phyloP scores from a whole-genome alignment of 2,329 filamentous ascomycete species.

The Apiospora malaysiana region DNA sequence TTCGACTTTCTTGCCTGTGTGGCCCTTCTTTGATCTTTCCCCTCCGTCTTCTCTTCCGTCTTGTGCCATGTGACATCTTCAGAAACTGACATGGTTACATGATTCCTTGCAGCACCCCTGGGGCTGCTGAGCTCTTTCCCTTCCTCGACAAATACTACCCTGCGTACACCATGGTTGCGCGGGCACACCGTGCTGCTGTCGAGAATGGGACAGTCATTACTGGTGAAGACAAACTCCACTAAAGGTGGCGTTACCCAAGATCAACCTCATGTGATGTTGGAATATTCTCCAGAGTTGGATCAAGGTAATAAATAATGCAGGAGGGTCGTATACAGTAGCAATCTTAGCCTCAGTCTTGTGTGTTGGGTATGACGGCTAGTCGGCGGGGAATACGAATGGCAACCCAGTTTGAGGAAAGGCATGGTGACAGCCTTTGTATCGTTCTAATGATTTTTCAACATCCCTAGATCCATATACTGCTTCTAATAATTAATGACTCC shows the following conservation, averaged over 20 bases:
- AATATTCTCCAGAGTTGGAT: no score
- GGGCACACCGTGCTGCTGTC: conserved; percentile 65
- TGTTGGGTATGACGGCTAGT: no score
- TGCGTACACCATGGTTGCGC: conserved; percentile 67
- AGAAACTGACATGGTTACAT: neutral
- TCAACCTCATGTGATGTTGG: no score
- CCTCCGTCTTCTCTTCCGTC: neutral
- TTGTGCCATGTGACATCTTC: neutral
- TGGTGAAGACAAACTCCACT: conserved; percentile 52
- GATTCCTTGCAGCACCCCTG: conserved; percentile 46
- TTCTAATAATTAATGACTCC: neutral
- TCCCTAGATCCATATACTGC: neutral
- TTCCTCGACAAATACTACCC: conserved; percentile 70
- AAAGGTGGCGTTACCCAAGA: neutral
- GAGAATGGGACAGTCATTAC: conserved; percentile 63
- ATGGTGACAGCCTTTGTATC: no score
- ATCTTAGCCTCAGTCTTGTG: no score
- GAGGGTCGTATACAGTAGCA: no score
- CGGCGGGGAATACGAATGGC: no score
- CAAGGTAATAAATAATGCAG: no score
- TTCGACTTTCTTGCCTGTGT: neutral
- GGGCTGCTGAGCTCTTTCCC: conserved; percentile 62
- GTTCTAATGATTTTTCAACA: no score
- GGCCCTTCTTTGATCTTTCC: neutral
- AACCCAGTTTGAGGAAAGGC: no score